Evolutionary conservation across 768 basidiomycete genomes (phyloP).

Genomic region (Tephrocybe rancida): DNA sequence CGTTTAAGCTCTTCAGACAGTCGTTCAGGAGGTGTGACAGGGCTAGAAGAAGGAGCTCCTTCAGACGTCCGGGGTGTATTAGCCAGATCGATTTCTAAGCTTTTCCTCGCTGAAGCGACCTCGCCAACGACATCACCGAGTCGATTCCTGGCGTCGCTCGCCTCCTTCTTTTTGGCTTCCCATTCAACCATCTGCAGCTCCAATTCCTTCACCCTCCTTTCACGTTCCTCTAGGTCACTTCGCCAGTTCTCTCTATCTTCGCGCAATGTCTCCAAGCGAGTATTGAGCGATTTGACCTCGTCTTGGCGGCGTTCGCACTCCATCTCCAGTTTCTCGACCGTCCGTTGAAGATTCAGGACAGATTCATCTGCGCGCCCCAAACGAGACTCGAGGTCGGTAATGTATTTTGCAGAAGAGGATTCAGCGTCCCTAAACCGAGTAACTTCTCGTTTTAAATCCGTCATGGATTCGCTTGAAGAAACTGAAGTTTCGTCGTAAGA

Average conservation of each 20-base stretch:
- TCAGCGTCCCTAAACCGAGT: conserved; percentile 77
- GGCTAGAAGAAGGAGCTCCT: conserved; percentile 21
- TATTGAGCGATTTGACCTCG: conserved; percentile 71
- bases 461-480: conserved; percentile 75
- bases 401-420: conserved; percentile 72
- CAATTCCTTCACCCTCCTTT: conserved; percentile 72
- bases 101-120: conserved; percentile 70
- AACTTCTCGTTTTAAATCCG: conserved; percentile 85
- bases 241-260: conserved; percentile 83
- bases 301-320: conserved; percentile 76
- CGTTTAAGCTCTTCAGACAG: conserved; percentile 26
- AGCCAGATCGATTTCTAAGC: conserved; percentile 55
- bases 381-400: conserved; percentile 83
- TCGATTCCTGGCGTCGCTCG: conserved; percentile 64
- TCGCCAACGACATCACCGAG: conserved; percentile 70
- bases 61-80: conserved; percentile 20
- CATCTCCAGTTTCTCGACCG: conserved; percentile 74
- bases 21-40: conserved; percentile 27
- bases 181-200: conserved; percentile 81
- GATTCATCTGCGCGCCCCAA: conserved; percentile 81
- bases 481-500: conserved; percentile 78
- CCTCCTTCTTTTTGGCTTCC: conserved; percentile 70
- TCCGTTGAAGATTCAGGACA: conserved; percentile 64
- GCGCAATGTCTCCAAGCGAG: conserved; percentile 67
- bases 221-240: conserved; percentile 81